Conservation (phyloP, 2,329 filamentous ascomycete species). For the Fusarium beomiforme region DNA sequence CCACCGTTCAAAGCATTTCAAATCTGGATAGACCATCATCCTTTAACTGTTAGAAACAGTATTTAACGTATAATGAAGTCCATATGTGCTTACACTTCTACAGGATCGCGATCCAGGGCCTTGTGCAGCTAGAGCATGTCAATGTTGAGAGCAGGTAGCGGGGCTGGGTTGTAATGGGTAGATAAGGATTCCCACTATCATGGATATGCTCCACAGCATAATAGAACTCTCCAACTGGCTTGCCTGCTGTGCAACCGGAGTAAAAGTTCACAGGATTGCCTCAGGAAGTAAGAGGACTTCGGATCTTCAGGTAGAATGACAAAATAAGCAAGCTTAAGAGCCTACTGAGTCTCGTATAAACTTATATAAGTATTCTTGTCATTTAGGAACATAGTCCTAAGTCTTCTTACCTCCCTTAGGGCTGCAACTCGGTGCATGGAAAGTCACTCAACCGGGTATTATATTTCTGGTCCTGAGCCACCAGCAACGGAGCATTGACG, state of each 20-base stretch:
- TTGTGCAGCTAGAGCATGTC: background rate
- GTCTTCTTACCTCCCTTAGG: too few species aligned
- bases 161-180: background rate
- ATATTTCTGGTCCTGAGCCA: background rate
- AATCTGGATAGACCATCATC: constrained; percentile 7
- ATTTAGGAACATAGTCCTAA: too few species aligned
- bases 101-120: background rate
- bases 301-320: too few species aligned
- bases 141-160: background rate
- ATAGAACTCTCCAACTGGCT: background rate
- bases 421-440: background rate
- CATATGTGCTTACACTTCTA: background rate
- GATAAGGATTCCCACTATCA: background rate
- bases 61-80: background rate
- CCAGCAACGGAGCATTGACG: background rate
- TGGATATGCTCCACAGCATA: background rate
- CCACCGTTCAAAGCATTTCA: constrained; percentile 40
- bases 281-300: too few species aligned
- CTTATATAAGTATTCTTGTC: too few species aligned
- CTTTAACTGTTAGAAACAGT: background rate
- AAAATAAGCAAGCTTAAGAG: too few species aligned
- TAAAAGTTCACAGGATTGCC: too few species aligned
- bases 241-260: background rate
- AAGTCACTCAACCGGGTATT: background rate
- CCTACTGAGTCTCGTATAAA: too few species aligned